Conservation (phyloP, 768 basidiomycete species). For the Pisolithus marmoratus region DNA sequence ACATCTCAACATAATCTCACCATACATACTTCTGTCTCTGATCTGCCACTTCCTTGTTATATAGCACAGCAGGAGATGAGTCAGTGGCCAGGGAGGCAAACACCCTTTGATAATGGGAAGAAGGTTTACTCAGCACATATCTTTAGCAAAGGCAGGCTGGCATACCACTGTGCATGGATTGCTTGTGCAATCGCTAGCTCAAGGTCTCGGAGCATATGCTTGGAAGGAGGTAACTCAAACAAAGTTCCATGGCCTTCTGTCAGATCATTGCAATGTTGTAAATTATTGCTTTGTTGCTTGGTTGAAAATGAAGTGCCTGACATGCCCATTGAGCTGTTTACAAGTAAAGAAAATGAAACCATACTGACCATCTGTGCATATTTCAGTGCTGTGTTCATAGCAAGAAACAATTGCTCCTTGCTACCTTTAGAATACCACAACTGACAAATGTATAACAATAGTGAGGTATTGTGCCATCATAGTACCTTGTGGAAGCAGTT, state of each 20-base stretch:
- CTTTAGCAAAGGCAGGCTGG: not conserved
- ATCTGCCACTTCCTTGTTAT: conserved; percentile 81
- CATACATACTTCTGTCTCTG: conserved; percentile 90
- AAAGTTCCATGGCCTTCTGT: conserved; percentile 93
- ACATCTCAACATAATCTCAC: conserved; percentile 76
- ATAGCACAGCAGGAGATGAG: conserved; percentile 65
- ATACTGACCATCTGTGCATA: conserved; percentile 70
- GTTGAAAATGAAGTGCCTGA: conserved; percentile 80
- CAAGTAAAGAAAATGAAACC: not conserved
- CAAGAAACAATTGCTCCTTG: conserved; percentile 76
- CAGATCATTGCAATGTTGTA: conserved; percentile 99
- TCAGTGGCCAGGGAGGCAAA: conserved; percentile 85
- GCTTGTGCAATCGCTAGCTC: conserved; percentile 75
- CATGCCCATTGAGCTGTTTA: not conserved
- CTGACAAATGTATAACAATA: conserved; percentile 80
- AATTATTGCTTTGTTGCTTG: conserved; percentile 81
- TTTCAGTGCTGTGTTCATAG: conserved; percentile 79
- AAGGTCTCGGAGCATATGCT: conserved; percentile 78
- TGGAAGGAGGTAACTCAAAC: conserved; percentile 62
- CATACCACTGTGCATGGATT: conserved; percentile 79
- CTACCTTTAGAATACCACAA: conserved; percentile 94
- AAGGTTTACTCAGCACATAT: not conserved
- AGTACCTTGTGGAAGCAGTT: conserved; percentile 78
- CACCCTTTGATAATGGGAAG: conserved; percentile 42
- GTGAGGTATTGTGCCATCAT: conserved; percentile 68